Evolutionary conservation across 2,329 filamentous ascomycete species (phyloP).

Genomic region (Aureobasidium namibiae): DNA sequence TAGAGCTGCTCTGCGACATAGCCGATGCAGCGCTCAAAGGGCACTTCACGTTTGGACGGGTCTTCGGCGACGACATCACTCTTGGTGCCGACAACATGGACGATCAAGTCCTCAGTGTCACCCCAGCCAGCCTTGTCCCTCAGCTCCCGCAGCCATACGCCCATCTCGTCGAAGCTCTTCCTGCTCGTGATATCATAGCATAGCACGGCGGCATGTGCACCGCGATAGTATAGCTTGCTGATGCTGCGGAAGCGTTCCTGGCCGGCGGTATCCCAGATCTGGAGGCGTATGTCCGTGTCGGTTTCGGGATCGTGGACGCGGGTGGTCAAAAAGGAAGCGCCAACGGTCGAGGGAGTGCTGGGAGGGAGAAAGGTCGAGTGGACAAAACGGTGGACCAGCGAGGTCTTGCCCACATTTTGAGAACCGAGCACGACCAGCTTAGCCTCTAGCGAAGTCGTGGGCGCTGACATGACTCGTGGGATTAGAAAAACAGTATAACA

Average conservation of each 20-base stretch:
- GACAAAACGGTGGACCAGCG: slow-evolving; percentile 67
- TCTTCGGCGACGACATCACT: slow-evolving; percentile 83
- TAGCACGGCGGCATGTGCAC: slow-evolving; percentile 85
- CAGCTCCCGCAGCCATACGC: slow-evolving; percentile 79
- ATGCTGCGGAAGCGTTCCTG: slow-evolving; percentile 95
- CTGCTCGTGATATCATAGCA: slow-evolving; percentile 92
- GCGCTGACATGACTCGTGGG: slow-evolving; percentile 3
- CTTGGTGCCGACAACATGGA: slow-evolving; percentile 94
- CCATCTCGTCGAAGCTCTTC: slow-evolving; percentile 83
- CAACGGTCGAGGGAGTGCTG: slow-evolving; percentile 39
- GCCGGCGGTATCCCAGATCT: slow-evolving; percentile 94
- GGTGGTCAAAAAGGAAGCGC: slow-evolving; percentile 54
- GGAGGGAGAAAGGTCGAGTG: slow-evolving; percentile 61
- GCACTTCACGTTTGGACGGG: slow-evolving; percentile 69
- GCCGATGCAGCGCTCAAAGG: slow-evolving; percentile 90
- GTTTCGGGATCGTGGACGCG: slow-evolving; percentile 68
- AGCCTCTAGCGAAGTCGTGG: slow-evolving; percentile 55
- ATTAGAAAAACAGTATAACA: background rate
- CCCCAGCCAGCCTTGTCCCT: slow-evolving; percentile 56
- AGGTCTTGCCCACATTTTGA: slow-evolving; percentile 74
- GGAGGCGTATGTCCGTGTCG: slow-evolving; percentile 78
- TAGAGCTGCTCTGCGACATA: slow-evolving; percentile 90
- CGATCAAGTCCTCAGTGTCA: slow-evolving; percentile 60
- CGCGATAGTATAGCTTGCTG: slow-evolving; percentile 90
- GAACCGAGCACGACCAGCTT: slow-evolving; percentile 75